These are phyloP conservation scores for Globisporangium abappressorium DNA, from an alignment of 352 stramenopile genomes.

Conservation along the genomic window DNA sequence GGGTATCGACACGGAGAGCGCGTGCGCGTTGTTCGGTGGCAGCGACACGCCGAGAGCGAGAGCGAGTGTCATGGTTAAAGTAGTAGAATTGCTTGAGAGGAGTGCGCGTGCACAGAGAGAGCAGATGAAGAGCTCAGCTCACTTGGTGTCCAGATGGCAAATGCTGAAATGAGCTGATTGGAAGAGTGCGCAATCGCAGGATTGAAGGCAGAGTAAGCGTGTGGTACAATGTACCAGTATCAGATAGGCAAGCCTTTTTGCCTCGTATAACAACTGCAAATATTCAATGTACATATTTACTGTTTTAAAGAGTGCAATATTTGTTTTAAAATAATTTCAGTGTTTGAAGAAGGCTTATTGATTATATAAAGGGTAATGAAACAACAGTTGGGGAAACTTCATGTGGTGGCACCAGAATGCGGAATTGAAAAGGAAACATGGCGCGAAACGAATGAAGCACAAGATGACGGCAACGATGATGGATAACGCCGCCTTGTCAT, in stretches of 20 bases:
- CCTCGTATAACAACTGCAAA: not conserved
- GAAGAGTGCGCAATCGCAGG: not conserved
- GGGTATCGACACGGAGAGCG: constrained; percentile 83
- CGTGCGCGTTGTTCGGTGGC: constrained; percentile 63
- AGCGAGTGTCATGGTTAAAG: not conserved
- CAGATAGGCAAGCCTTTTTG: not conserved
- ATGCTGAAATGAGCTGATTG: constrained; percentile 10
- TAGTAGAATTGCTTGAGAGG: not conserved
- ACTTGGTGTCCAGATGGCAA: not conserved
- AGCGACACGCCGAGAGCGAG: constrained; percentile 70
- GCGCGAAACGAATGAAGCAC: not conserved
- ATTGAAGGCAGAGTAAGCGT: not conserved
- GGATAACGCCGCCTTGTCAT: not conserved
- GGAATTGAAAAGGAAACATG: not conserved
- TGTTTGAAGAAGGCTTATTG: not conserved
- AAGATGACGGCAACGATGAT: not conserved
- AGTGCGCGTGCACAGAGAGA: not conserved
- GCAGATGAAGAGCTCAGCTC: not conserved
- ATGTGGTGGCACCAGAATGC: not conserved
- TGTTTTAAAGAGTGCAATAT: not conserved
- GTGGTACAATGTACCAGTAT: constrained; percentile 9
- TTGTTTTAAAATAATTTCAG: too few species aligned
- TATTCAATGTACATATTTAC: too few species aligned
- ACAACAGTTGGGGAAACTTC: not conserved
- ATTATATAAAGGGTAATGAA: not conserved